Evolutionary conservation across 805 yeast species (phyloP).

Genomic region (Lipomyces starkeyi): DNA sequence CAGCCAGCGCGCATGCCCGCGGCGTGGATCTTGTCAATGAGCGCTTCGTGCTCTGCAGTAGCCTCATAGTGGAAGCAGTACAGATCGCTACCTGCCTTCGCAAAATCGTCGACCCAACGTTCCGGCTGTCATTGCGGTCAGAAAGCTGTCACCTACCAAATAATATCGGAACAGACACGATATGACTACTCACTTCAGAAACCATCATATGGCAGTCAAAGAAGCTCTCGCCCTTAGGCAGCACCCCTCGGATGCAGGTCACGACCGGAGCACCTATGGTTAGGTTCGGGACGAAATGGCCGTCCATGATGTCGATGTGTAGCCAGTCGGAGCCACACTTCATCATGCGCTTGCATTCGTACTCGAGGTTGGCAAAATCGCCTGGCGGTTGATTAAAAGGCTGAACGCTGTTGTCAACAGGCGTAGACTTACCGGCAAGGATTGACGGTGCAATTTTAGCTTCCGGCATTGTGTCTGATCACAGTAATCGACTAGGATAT

Average conservation of each 20-base stretch:
- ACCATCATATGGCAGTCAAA: slow-evolving; percentile 99
- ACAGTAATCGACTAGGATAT: background rate
- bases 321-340: slow-evolving; percentile 92
- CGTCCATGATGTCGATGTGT: slow-evolving; percentile 98
- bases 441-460: slow-evolving; percentile 94
- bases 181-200: slow-evolving; percentile 47
- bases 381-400: slow-evolving; percentile 35
- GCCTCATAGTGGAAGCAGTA: slow-evolving; percentile 97
- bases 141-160: background rate
- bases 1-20: slow-evolving; percentile 93
- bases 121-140: slow-evolving; percentile 61
- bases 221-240: slow-evolving; percentile 69
- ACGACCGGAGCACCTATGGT: slow-evolving; percentile 93
- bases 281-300: slow-evolving; percentile 96
- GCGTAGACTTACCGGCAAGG: slow-evolving; percentile 63
- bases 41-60: slow-evolving; percentile 65
- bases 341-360: slow-evolving; percentile 82
- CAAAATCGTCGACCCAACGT: slow-evolving; percentile 91
- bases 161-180: background rate
- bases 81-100: slow-evolving; percentile 92
- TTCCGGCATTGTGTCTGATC: slow-evolving; percentile 60
- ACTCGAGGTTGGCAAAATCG: slow-evolving; percentile 87
- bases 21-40: slow-evolving; percentile 75
- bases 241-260: slow-evolving; percentile 70
- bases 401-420: background rate